Evolutionary conservation across 371 early-diverging fungal species (phyloP).

Genomic region (Rhizopus delemar): DNA sequence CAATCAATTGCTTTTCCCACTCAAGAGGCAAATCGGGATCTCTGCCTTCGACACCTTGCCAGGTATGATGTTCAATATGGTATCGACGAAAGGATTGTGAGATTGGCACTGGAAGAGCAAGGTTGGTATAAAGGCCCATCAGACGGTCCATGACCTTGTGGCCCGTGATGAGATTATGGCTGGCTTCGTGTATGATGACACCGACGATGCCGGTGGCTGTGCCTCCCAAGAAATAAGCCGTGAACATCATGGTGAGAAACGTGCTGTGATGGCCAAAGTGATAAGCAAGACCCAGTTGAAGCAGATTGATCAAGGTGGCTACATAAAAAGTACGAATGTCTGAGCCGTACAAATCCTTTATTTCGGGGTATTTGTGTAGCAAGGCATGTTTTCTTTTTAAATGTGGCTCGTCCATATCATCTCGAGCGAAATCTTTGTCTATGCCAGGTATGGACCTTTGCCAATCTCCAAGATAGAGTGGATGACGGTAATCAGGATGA

Average conservation of each 20-base stretch:
- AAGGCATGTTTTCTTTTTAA: slow-evolving; percentile 87
- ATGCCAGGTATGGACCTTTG: slow-evolving; percentile 74
- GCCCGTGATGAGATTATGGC: slow-evolving; percentile 80
- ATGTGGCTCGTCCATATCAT: slow-evolving; percentile 95
- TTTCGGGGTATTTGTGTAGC: slow-evolving; percentile 84
- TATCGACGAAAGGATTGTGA: slow-evolving; percentile 88
- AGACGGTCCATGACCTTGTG: slow-evolving; percentile 75
- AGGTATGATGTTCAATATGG: slow-evolving; percentile 96
- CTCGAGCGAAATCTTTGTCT: slow-evolving; percentile 78
- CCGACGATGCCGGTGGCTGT: slow-evolving; percentile 77
- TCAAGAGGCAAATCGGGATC: slow-evolving; percentile 95
- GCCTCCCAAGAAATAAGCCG: slow-evolving; percentile 85
- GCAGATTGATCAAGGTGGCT: slow-evolving; percentile 63
- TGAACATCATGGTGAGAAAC: slow-evolving; percentile 57
- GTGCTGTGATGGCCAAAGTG: slow-evolving; percentile 71
- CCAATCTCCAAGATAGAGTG: slow-evolving; percentile 84
- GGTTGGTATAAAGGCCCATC: slow-evolving; percentile 82
- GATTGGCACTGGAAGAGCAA: slow-evolving; percentile 81
- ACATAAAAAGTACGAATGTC: slow-evolving; percentile 80
- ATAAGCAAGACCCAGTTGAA: slow-evolving; percentile 81
- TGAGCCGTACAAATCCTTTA: slow-evolving; percentile 81
- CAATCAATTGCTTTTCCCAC: slow-evolving; percentile 81
- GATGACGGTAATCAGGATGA: slow-evolving; percentile 75
- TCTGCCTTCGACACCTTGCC: slow-evolving; percentile 91
- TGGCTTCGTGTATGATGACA: slow-evolving; percentile 89